These are phyloP conservation scores for Arthrobotrys megalospora DNA, from an alignment of 2,329 filamentous ascomycete genomes.

Conservation along the genomic window DNA sequence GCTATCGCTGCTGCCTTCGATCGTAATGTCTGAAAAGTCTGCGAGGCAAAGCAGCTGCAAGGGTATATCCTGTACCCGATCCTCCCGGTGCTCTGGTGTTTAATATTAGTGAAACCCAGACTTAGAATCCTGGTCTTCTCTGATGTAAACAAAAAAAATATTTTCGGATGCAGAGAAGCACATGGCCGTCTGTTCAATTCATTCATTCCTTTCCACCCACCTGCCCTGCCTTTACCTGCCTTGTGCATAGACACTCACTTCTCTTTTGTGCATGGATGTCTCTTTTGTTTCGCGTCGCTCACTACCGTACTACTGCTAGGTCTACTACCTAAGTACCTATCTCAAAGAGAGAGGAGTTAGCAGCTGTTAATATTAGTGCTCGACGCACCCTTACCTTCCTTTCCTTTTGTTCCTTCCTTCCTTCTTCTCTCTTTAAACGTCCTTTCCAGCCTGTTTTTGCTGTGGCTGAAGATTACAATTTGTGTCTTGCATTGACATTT, in stretches of 20 bases:
- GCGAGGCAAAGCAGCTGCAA: slow-evolving; percentile 34
- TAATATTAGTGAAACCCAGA: slow-evolving; percentile 60
- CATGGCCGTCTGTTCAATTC: slow-evolving; percentile 27
- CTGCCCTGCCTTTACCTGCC: slow-evolving; percentile 25
- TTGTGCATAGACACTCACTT: slow-evolving; percentile 52
- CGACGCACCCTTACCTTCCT: slow-evolving; percentile 54
- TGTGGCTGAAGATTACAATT: slow-evolving; percentile 42
- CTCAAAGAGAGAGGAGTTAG: slow-evolving; percentile 28
- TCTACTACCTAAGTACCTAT: slow-evolving; percentile 18
- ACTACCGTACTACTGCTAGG: slow-evolving; percentile 18
- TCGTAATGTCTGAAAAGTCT: slow-evolving; percentile 32
- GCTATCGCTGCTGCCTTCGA: slow-evolving; percentile 45
- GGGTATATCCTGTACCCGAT: slow-evolving; percentile 44
- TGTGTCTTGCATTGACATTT: slow-evolving; percentile 28
- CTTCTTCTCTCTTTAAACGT: slow-evolving; percentile 38
- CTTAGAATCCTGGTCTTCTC: slow-evolving; percentile 28
- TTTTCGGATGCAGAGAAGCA: slow-evolving; percentile 33
- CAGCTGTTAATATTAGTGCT: slow-evolving; percentile 55
- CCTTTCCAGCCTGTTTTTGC: slow-evolving; percentile 40
- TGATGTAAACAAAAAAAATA: slow-evolving; percentile 57
- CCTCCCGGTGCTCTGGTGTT: slow-evolving; percentile 46
- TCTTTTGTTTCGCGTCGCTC: slow-evolving; percentile 54
- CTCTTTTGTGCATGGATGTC: slow-evolving; percentile 46
- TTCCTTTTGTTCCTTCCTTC: slow-evolving; percentile 39
- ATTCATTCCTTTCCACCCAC: slow-evolving; percentile 50